A percentile compares a stretch with the other conserved stretches of the same genome.
Evolutionary conservation across 805 yeast species (phyloP).

Genomic region (Sugiyamaella americana): DNA sequence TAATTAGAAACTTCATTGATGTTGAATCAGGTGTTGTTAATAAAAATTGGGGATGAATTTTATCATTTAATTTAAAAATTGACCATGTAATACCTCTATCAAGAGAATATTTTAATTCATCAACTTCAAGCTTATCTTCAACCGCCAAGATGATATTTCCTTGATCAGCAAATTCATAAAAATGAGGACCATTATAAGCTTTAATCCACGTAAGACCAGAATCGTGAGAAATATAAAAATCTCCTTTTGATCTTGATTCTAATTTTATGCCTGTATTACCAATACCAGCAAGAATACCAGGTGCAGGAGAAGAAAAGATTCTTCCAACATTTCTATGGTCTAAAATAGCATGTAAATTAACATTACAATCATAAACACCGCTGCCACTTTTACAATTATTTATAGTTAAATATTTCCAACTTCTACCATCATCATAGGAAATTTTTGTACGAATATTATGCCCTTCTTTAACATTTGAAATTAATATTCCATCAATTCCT

Average conservation of each 20-base stretch:
- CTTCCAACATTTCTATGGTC: conserved; percentile 32
- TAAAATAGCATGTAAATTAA: conserved; percentile 35
- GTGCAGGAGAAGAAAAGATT: conserved; percentile 35
- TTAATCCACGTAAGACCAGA: conserved; percentile 70
- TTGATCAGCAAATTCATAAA: conserved; percentile 64
- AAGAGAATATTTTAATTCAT: conserved; percentile 47
- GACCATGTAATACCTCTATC: conserved; percentile 73
- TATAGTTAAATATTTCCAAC: conserved; percentile 30
- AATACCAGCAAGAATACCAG: conserved; percentile 42
- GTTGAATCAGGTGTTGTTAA: conserved; percentile 67
- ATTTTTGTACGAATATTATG: conserved; percentile 31
- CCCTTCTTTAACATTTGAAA: conserved; percentile 37
- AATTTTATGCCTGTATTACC: conserved; percentile 35
- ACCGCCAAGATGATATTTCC: conserved; percentile 67
- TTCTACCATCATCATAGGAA: conserved; percentile 36
- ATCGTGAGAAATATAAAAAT: conserved; percentile 64
- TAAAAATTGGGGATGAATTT: conserved; percentile 39
- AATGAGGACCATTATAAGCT: conserved; percentile 47
- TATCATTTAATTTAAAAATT: conserved; percentile 40
- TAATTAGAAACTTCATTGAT: conserved; percentile 49
- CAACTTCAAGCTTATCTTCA: conserved; percentile 32
- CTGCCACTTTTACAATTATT: conserved; percentile 19
- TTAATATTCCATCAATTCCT: conserved; percentile 56
- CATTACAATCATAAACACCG: conserved; percentile 31
- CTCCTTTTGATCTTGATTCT: conserved; percentile 27